Conservation (phyloP, 2,329 filamentous ascomycete genomes). For the Neurospora sp. region DNA sequence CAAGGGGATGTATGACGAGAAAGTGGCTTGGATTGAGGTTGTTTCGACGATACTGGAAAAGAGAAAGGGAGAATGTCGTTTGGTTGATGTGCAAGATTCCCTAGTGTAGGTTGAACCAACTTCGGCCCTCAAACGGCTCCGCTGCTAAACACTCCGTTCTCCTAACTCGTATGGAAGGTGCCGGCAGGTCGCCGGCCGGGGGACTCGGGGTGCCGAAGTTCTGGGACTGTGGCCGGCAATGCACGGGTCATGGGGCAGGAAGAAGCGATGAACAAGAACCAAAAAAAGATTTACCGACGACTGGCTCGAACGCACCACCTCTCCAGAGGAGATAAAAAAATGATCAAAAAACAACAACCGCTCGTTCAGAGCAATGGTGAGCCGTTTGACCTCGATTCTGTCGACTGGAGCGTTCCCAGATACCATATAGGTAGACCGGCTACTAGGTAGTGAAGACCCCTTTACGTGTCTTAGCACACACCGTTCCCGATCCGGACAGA, state of each 20-base stretch:
- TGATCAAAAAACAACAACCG: neutral
- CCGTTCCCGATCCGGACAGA: neutral
- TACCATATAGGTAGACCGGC: neutral
- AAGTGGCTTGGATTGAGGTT: neutral
- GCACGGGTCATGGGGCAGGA: neutral
- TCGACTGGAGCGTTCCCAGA: neutral
- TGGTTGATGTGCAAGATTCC: neutral
- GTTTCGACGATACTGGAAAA: neutral
- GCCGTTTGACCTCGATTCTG: neutral
- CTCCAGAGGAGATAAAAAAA: neutral
- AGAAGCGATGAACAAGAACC: neutral
- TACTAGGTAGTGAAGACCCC: neutral
- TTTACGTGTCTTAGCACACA: neutral
- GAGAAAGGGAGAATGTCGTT: neutral
- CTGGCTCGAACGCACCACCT: neutral
- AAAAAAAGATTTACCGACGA: neutral
- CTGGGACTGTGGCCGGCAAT: neutral
- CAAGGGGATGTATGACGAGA: neutral
- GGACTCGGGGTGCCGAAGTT: neutral
- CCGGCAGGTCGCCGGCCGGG: neutral
- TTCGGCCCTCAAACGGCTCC: no score
- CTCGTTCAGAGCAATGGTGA: neutral
- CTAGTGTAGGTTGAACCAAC: no score
- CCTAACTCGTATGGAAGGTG: neutral
- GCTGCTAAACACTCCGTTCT: neutral